Conservation (phyloP, 331 rosid genomes). For the Dryas integrifolia region DNA sequence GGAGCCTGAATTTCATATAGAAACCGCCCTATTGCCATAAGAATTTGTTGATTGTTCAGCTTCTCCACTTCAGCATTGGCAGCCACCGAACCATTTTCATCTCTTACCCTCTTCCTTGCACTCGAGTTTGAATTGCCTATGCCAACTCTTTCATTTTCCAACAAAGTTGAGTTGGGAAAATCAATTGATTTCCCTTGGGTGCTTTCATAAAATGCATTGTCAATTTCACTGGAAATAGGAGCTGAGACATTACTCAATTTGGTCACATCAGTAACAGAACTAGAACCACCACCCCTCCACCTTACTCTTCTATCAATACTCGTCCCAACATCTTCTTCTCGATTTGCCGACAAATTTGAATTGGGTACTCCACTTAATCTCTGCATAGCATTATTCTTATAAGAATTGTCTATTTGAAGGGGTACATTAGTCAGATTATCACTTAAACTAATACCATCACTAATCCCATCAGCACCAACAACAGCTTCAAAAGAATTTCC, state of each 20-base stretch:
- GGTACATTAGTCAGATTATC: constrained; percentile 16
- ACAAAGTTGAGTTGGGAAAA: background rate
- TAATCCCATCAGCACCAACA: too few relatives aligned
- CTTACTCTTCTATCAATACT: background rate
- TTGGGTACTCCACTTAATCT: background rate
- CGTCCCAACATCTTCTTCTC: constrained; percentile 2
- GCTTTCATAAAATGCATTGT: background rate
- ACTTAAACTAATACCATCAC: background rate
- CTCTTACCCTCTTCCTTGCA: constrained; percentile 17
- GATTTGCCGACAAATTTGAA: background rate
- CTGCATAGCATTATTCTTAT: background rate
- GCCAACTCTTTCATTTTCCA: constrained; percentile 20
- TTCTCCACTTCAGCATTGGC: constrained; percentile 15
- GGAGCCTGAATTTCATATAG: constrained; percentile 32
- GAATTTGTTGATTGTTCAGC: constrained; percentile 20
- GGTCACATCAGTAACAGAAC: constrained; percentile 8
- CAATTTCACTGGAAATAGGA: constrained; percentile 8
- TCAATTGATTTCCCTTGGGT: background rate
- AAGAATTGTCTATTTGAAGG: background rate
- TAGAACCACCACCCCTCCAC: constrained; percentile 13
- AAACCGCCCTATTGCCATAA: constrained; percentile 30
- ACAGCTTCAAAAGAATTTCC: too few relatives aligned
- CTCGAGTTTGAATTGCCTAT: background rate
- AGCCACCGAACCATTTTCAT: constrained; percentile 13
- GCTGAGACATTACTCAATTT: constrained; percentile 16